Evolutionary conservation across 148 eudicot genomes (phyloP).

Genomic region (Arbutus unedo): DNA sequence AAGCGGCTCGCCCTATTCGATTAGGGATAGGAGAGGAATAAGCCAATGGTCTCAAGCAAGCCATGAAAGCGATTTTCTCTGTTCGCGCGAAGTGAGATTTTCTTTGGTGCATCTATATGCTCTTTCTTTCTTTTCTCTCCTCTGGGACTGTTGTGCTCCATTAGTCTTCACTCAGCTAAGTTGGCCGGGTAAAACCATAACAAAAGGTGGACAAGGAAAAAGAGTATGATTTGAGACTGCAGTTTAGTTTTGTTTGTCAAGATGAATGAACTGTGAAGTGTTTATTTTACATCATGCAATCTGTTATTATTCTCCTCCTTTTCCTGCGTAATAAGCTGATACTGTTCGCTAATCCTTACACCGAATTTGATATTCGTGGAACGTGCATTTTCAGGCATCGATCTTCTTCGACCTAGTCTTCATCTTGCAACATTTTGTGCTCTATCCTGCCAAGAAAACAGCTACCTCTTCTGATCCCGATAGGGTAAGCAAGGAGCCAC

Average conservation of each 20-base stretch:
- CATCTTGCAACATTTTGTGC: constrained; percentile 72
- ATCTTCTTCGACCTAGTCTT: constrained; percentile 73
- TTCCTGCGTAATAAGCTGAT: too few relatives aligned
- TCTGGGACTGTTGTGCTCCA: too few relatives aligned
- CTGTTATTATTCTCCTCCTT: too few relatives aligned
- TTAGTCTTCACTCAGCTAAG: too few relatives aligned
- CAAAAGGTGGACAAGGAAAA: background rate
- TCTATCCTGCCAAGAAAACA: constrained; percentile 50
- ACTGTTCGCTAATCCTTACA: background rate
- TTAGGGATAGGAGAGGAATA: too few relatives aligned
- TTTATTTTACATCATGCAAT: background rate
- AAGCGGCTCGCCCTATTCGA: too few relatives aligned
- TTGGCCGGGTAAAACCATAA: background rate
- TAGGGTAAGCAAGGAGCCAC: constrained; percentile 42
- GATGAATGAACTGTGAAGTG: background rate
- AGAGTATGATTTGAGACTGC: background rate
- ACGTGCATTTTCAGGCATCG: constrained; percentile 50
- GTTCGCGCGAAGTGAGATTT: too few relatives aligned
- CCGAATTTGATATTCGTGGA: background rate
- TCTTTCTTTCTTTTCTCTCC: background rate
- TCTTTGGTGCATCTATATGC: too few relatives aligned
- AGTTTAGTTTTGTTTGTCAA: background rate
- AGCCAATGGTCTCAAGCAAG: too few relatives aligned
- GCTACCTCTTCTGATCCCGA: constrained; percentile 19
- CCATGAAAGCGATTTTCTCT: too few relatives aligned